phyloP scores from a whole-genome alignment of 2,329 filamentous ascomycete species.

The Fusarium verrucosum region DNA sequence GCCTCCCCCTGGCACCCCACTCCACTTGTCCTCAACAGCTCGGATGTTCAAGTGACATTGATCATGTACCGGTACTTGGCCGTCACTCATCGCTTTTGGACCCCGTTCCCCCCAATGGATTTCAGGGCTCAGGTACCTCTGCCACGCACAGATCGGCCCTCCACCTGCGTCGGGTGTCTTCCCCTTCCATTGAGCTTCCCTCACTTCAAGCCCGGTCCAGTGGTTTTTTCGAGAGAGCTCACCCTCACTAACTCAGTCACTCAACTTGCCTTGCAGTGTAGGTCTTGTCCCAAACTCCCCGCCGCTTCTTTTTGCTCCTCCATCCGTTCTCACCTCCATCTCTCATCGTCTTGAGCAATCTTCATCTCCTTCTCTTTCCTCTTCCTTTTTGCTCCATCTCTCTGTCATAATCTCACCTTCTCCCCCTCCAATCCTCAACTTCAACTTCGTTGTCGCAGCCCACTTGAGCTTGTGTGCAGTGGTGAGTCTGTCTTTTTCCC shows the following conservation, averaged over 20 bases:
- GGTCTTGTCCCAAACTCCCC: constrained; percentile 36
- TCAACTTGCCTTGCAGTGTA: constrained; percentile 25
- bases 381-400: constrained; percentile 31
- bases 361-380: constrained; percentile 22
- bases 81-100: constrained; percentile 39
- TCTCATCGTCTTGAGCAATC: constrained; percentile 34
- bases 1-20: constrained; percentile 38
- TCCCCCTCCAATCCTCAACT: constrained; percentile 34
- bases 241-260: constrained; percentile 28
- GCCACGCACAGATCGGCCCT: constrained; percentile 14
- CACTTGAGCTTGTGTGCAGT: constrained; percentile 40
- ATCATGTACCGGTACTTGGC: constrained; percentile 38
- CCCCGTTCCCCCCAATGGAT: constrained; percentile 31
- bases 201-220: constrained; percentile 24
- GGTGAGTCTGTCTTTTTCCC: constrained; percentile 40
- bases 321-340: constrained; percentile 34
- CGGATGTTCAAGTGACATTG: constrained; percentile 21
- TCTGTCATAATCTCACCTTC: constrained; percentile 36
- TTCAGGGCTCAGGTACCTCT: constrained; percentile 37
- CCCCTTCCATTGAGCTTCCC: constrained; percentile 46
- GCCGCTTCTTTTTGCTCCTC: constrained; percentile 34
- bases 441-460: constrained; percentile 38
- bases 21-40: constrained; percentile 44
- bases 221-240: constrained; percentile 44
- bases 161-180: constrained; percentile 36